Evolutionary conservation across 2,329 filamentous ascomycete species (phyloP).

Genomic region (Pseudocercospora eumusae): DNA sequence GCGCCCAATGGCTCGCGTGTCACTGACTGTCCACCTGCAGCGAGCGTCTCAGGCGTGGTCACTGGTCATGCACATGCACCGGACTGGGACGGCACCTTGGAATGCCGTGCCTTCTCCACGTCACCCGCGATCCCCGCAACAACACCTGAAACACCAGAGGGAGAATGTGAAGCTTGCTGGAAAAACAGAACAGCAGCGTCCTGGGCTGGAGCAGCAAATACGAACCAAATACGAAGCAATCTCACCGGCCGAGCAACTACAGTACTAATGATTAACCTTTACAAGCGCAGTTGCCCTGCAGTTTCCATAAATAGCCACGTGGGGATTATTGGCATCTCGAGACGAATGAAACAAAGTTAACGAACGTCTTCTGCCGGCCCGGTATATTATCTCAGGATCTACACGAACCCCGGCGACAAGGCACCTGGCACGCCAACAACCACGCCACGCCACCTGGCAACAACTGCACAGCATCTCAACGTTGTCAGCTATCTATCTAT

Average conservation of each 20-base stretch:
- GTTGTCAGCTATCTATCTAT: too few relatives aligned
- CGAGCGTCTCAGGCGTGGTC: neutral
- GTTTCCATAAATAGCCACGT: neutral
- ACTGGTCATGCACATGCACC: too few relatives aligned
- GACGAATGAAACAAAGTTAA: neutral
- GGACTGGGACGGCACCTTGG: neutral
- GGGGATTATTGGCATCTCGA: neutral
- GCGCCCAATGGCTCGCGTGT: neutral
- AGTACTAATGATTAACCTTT: too few relatives aligned
- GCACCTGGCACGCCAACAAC: neutral
- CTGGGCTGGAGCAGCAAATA: neutral
- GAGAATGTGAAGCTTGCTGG: neutral
- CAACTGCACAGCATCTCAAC: too few relatives aligned
- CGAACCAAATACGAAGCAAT: neutral
- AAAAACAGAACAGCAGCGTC: neutral
- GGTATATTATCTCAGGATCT: neutral
- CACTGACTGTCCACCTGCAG: neutral
- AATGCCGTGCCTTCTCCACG: neutral
- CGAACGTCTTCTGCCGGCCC: too few relatives aligned
- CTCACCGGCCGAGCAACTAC: neutral
- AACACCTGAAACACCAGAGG: neutral
- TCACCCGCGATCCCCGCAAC: neutral
- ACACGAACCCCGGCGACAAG: neutral
- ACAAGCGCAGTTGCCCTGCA: neutral
- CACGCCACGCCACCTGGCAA: neutral